A percentile compares a stretch with the other conserved stretches of the same genome.
These are phyloP conservation scores for Astragalus membranaceus DNA, from an alignment of 306 rosid genomes.

Conservation along the genomic window DNA sequence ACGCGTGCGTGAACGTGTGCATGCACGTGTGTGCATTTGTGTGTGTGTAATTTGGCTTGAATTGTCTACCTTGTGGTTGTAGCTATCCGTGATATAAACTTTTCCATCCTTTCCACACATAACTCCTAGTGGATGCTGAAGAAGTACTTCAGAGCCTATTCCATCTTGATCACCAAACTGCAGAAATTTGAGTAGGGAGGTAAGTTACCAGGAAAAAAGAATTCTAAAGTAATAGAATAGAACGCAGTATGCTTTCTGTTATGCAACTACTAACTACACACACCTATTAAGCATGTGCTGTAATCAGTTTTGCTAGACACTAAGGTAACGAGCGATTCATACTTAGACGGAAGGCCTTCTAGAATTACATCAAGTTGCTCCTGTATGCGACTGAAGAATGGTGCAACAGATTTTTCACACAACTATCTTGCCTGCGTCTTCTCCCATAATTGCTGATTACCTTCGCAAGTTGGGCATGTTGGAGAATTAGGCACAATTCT, in stretches of 20 bases:
- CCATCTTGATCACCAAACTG: constrained; percentile 99
- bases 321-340: too few species aligned
- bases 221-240: background rate
- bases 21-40: background rate
- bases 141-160: constrained; percentile 74
- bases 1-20: background rate
- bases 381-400: too few species aligned
- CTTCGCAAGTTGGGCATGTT: too few species aligned
- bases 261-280: too few species aligned
- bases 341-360: too few species aligned
- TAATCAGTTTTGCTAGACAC: too few species aligned
- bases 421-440: too few species aligned
- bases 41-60: background rate
- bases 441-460: too few species aligned
- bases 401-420: too few species aligned
- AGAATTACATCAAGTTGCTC: too few species aligned
- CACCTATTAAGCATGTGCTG: too few species aligned
- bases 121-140: constrained; percentile 91
- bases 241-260: background rate
- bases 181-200: constrained; percentile 21
- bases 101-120: constrained; percentile 57
- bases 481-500: too few species aligned
- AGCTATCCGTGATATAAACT: constrained; percentile 78
- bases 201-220: constrained; percentile 8
- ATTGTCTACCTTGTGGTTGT: constrained; percentile 81